These are phyloP conservation scores for Suhomyces pyralidae DNA, from an alignment of 805 yeast genomes.

Conservation along the genomic window DNA sequence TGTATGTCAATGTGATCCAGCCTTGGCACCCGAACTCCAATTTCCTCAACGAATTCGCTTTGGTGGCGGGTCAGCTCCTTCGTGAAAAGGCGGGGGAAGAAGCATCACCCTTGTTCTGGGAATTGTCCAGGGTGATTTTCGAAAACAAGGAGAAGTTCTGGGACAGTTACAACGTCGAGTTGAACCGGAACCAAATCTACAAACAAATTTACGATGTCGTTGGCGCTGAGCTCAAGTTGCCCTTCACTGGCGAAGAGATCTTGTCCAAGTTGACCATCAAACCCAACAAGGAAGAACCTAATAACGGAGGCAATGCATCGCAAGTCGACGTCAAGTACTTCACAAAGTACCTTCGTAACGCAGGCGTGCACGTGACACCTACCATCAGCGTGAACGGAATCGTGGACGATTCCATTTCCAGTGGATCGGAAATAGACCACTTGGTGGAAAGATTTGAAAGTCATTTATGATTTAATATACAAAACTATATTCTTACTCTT, in stretches of 20 bases:
- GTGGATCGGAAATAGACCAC: slow-evolving; percentile 53
- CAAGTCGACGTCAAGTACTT: slow-evolving; percentile 69
- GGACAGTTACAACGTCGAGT: slow-evolving; percentile 56
- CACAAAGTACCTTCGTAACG: slow-evolving; percentile 67
- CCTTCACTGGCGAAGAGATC: slow-evolving; percentile 27
- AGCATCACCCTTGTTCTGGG: slow-evolving; percentile 36
- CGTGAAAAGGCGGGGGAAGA: slow-evolving; percentile 19
- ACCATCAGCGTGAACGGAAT: slow-evolving; percentile 73
- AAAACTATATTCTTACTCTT: slow-evolving; percentile 6
- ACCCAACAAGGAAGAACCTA: slow-evolving; percentile 24
- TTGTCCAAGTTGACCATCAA: slow-evolving; percentile 38
- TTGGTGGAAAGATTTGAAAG: slow-evolving; percentile 39
- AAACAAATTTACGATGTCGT: slow-evolving; percentile 36
- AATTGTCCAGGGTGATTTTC: slow-evolving; percentile 55
- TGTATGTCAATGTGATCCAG: slow-evolving; percentile 73
- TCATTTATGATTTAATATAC: slow-evolving; percentile 13
- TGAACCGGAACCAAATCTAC: slow-evolving; percentile 56
- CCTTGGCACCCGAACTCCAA: slow-evolving; percentile 87
- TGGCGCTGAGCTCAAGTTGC: slow-evolving; percentile 36
- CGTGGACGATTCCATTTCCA: slow-evolving; percentile 52
- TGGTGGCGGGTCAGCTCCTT: slow-evolving; percentile 70
- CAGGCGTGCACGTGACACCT: slow-evolving; percentile 84
- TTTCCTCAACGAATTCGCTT: slow-evolving; percentile 63
- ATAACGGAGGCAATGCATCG: slow-evolving; percentile 58
- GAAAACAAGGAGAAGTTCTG: slow-evolving; percentile 52